Base-by-base conservation (phyloP, 805 yeast genomes). In the Hanseniaspora guilliermondii region DNA sequence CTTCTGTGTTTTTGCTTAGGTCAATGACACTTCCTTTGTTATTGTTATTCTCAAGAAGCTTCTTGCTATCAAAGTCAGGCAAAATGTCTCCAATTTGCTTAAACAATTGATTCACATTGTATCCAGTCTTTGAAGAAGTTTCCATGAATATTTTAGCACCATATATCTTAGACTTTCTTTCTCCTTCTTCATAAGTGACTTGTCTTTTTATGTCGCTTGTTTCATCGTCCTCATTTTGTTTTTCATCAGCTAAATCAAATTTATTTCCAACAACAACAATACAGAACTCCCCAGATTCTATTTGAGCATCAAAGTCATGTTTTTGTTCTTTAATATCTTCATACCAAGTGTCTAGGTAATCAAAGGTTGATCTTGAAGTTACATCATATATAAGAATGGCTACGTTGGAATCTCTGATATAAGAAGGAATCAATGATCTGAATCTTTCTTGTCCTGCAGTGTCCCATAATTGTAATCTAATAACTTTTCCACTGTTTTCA, bases 391-490 rank as follows among this genome's bases (percentile, higher is more conserved):
- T 96, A 27, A 93, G 83, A 47, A 93, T 94, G 0, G 98, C 97
- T n/a, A 93, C 97, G 62, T 89, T 88, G 16, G 94, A 85, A 68
- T 93, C 98, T 61, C 98, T 76, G 57, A 93, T 93, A 65, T 93
- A 93, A 11, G 95, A 84, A 3, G 98, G 98, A 56, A 93, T 91
- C 66, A 93, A 76, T 17, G 95, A 85, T 64, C 97, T 76, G 73
- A 93, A 93, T 61, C 98, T 73, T 68, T 93, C 98, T 70, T 89
- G 97, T 16, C 97, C 96, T 1, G 96, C 96, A 4, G 97, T 89
- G 67, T 89, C 97, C 97, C 98, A 93, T 56, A 93, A 72, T 70
- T 93, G 98, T 58, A 93, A 75, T 62, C 98, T 77, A 40, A 93
- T 86, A 3, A 98, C 93, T 60, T 91, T 88, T 68, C 93, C 97